Evolutionary conservation across 768 basidiomycete species (phyloP).

Genomic region (Mrakia hoshinonis): DNA sequence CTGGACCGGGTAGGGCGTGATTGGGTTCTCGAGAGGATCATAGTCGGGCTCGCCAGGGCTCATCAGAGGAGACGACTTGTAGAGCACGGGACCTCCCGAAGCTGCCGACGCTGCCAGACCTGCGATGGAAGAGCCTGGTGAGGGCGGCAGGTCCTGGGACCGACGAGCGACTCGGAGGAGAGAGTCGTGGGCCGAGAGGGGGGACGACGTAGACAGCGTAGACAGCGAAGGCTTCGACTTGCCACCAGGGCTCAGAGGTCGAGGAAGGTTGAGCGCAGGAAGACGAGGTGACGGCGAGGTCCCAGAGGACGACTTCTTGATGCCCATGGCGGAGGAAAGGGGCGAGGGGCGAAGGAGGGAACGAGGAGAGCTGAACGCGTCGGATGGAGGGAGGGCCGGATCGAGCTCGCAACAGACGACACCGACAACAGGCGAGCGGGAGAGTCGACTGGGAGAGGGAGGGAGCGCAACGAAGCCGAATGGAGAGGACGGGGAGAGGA

Average conservation of each 20-base stretch:
- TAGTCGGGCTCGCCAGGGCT: constrained; percentile 2
- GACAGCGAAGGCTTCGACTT: constrained; percentile 9
- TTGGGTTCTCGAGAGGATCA: background rate
- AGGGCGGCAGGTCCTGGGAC: background rate
- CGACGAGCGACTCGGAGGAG: constrained; percentile 15
- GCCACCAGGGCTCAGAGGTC: background rate
- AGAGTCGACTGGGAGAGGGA: too few species aligned
- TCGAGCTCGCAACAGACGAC: too few species aligned
- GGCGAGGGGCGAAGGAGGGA: background rate
- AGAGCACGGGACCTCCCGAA: background rate
- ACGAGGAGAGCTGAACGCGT: background rate
- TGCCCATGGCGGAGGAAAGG: background rate
- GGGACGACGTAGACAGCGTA: background rate
- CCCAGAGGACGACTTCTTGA: background rate
- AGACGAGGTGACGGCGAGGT: background rate
- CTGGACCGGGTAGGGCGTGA: constrained; percentile 19
- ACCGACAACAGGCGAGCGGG: too few species aligned
- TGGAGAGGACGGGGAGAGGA: too few species aligned
- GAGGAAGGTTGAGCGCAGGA: background rate
- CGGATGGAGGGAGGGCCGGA: too few species aligned
- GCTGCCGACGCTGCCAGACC: background rate
- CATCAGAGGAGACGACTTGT: background rate
- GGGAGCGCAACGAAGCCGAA: too few species aligned
- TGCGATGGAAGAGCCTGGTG: background rate
- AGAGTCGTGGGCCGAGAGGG: constrained; percentile 8